Percentiles rank a stretch among this genome's conserved stretches.
These are phyloP conservation scores for Trifolium subterraneum DNA, from an alignment of 306 rosid genomes.

Conservation along the genomic window DNA sequence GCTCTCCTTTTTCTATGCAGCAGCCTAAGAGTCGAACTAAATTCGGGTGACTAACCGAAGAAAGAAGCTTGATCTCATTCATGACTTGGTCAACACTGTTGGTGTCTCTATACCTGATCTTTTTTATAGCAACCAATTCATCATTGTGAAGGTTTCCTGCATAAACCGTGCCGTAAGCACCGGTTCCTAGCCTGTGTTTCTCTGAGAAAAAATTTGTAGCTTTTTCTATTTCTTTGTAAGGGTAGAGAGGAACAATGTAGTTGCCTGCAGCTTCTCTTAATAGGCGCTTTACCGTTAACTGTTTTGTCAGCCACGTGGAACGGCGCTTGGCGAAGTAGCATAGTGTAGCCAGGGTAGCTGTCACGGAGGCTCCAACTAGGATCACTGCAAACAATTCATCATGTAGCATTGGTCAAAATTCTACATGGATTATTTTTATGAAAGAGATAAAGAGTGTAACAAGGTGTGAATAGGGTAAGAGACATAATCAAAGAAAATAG, in stretches of 20 bases:
- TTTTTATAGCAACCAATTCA: conserved; percentile 83
- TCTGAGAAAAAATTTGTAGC: conserved; percentile 84
- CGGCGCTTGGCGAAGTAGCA: conserved; percentile 66
- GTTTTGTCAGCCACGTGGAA: conserved; percentile 67
- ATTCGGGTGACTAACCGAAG: conserved; percentile 95
- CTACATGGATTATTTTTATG: not conserved
- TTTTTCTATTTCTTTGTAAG: conserved; percentile 77
- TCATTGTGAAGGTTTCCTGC: conserved; percentile 79
- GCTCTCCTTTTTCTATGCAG: conserved; percentile 87
- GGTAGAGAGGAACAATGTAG: conserved; percentile 71
- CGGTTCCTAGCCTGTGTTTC: conserved; percentile 81
- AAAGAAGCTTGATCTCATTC: conserved; percentile 93
- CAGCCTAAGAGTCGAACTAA: conserved; percentile 93
- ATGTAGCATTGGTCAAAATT: conserved; percentile 28
- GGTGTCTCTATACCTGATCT: conserved; percentile 77
- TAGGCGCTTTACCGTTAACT: conserved; percentile 69
- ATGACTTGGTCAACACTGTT: conserved; percentile 86
- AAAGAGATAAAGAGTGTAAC: too few species aligned
- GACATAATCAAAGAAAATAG: not conserved
- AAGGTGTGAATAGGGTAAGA: too few species aligned
- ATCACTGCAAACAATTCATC: conserved; percentile 54
- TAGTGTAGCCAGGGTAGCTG: conserved; percentile 54
- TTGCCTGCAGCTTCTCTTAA: conserved; percentile 85
- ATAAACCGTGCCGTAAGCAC: conserved; percentile 92
- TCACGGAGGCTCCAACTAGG: conserved; percentile 54